A percentile compares a stretch with the other conserved stretches of the same genome.
These are phyloP conservation scores for Pseudogymnoascus sp. DNA, from an alignment of 2,329 filamentous ascomycete species.

Conservation along the genomic window DNA sequence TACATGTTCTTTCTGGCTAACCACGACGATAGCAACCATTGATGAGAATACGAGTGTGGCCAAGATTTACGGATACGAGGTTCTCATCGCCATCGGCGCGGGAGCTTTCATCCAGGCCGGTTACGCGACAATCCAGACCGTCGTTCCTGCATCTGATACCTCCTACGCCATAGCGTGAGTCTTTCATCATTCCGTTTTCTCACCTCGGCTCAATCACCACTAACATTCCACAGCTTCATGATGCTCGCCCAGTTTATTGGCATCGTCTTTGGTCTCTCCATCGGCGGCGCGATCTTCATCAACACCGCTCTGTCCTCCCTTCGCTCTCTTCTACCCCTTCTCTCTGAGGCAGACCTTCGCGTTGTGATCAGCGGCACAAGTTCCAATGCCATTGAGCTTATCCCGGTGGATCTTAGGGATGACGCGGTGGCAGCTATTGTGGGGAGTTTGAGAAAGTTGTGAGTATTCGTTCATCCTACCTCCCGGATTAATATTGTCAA, in stretches of 20 bases:
- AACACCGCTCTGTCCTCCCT: not conserved
- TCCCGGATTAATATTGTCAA: not conserved
- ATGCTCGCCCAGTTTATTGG: slow-evolving; percentile 8
- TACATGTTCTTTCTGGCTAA: slow-evolving; percentile 5
- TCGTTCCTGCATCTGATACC: slow-evolving; percentile 18
- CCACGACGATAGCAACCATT: slow-evolving; percentile 26
- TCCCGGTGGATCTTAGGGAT: not conserved
- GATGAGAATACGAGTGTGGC: slow-evolving; percentile 19
- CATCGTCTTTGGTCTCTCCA: slow-evolving; percentile 6
- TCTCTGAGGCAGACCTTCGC: not conserved
- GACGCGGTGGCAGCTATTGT: not conserved
- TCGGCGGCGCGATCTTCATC: slow-evolving; percentile 7
- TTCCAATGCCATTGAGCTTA: not conserved
- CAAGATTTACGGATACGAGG: slow-evolving; percentile 28
- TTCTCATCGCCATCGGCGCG: slow-evolving; percentile 34
- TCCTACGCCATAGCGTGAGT: slow-evolving; percentile 13
- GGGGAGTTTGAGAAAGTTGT: not conserved
- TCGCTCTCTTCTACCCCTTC: not conserved
- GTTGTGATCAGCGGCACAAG: not conserved
- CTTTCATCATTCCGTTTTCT: too few species aligned
- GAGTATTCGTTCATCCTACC: not conserved
- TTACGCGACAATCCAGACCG: slow-evolving; percentile 29
- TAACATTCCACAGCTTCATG: not conserved
- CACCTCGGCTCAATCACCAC: not conserved
- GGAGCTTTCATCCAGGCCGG: slow-evolving; percentile 29